phyloP scores from a whole-genome alignment of 352 stramenopile genomes.

The Pythium plurisporium region DNA sequence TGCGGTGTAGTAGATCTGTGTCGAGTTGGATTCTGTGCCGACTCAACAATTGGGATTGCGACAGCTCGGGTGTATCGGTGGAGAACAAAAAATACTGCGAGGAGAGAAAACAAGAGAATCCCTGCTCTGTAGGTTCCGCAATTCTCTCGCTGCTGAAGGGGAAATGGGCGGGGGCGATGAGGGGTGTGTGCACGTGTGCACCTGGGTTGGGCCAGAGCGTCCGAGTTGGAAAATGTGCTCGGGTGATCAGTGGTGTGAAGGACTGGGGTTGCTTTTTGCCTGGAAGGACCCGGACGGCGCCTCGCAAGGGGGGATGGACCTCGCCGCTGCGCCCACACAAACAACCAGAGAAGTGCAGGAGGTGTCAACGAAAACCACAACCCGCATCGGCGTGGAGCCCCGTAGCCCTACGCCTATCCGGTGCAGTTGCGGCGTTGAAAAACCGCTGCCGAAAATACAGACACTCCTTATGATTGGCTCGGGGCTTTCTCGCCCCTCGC shows the following conservation, averaged over 20 bases:
- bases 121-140: not conserved
- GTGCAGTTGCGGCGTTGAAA: conserved; percentile 22
- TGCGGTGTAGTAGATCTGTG: not conserved
- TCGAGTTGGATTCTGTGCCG: conserved; percentile 7
- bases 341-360: conserved; percentile 5
- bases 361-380: conserved; percentile 21
- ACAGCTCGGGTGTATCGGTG: not conserved
- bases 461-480: conserved; percentile 23
- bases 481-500: conserved; percentile 8
- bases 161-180: not conserved
- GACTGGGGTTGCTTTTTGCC: conserved; percentile 23
- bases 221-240: conserved; percentile 25
- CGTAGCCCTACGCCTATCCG: conserved; percentile 13
- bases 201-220: not conserved
- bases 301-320: conserved; percentile 10
- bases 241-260: conserved; percentile 15
- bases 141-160: conserved; percentile 3
- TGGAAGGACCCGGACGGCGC: not conserved
- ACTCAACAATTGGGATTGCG: no score
- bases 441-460: conserved; percentile 19
- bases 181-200: not conserved
- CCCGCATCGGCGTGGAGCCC: conserved; percentile 8
- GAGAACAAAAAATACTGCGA: not conserved
- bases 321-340: conserved; percentile 12
- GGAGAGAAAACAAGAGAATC: not conserved